phyloP scores from a whole-genome alignment of 768 basidiomycete species.

The Kondoa malvinella region DNA sequence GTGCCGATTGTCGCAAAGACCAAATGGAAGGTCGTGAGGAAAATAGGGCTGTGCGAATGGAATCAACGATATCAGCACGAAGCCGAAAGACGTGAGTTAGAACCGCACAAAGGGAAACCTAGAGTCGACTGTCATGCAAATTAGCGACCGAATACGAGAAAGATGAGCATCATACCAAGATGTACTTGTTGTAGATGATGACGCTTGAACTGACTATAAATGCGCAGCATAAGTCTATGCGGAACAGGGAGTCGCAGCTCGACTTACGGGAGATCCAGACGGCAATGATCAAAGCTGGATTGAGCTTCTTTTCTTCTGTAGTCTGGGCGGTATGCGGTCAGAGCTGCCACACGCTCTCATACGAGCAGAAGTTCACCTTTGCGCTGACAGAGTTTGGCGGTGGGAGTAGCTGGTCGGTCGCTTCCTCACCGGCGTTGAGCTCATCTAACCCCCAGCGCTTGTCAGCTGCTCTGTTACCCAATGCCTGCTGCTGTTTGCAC shows the following conservation, averaged over 20 bases:
- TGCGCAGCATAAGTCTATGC: not conserved
- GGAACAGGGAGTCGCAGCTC: not conserved
- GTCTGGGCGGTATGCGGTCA: not conserved
- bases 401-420: conserved; percentile 1
- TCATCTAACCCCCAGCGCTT: not conserved
- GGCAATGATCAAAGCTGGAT: conserved; percentile 17
- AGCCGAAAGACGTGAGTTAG: not conserved
- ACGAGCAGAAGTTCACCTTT: not conserved
- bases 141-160: not conserved
- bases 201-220: conserved; percentile 14
- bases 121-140: conserved; percentile 9
- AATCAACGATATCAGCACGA: not conserved
- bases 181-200: conserved; percentile 19
- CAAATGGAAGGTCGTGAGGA: conserved; percentile 25
- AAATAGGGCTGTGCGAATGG: conserved; percentile 14
- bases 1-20: conserved; percentile 51
- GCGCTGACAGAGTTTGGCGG: not conserved
- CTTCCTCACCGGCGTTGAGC: not conserved
- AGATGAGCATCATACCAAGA: conserved; percentile 7
- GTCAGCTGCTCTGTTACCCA: not conserved
- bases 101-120: conserved; percentile 16
- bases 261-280: conserved; percentile 17
- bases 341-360: not conserved
- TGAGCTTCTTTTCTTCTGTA: conserved; percentile 17
- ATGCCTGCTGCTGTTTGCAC: not conserved